These are phyloP conservation scores for Oryza punctata DNA, from an alignment of 176 grass and related monocot species.

Conservation along the genomic window DNA sequence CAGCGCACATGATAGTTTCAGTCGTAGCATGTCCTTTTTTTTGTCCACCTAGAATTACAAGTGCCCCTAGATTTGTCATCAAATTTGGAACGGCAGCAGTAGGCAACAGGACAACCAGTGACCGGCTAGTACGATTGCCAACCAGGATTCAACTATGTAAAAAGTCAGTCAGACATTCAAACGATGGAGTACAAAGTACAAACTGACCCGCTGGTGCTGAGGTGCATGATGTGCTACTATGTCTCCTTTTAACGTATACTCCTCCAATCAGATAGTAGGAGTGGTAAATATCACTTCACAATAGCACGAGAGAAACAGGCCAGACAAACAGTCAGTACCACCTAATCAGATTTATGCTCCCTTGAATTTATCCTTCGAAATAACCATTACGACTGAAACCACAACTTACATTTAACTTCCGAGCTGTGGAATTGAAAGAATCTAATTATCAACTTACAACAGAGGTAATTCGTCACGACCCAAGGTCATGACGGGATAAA, in stretches of 20 bases:
- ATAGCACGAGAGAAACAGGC: background rate
- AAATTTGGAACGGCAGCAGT: background rate
- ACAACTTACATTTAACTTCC: background rate
- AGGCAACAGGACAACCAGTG: background rate
- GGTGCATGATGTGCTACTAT: background rate
- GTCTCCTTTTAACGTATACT: background rate
- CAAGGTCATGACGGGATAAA: too few species aligned
- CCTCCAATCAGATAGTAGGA: too few species aligned
- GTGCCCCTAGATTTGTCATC: background rate
- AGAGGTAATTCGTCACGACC: too few species aligned
- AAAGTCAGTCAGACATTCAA: too few species aligned
- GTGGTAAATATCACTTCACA: too few species aligned
- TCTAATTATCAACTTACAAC: conserved; percentile 1
- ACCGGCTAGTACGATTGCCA: background rate
- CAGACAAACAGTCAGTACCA: background rate
- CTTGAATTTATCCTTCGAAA: background rate
- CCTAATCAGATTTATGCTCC: background rate
- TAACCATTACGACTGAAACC: background rate
- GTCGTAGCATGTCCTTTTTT: background rate
- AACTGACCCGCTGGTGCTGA: background rate
- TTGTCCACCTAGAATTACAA: background rate
- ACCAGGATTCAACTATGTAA: background rate
- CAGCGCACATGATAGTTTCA: too few species aligned
- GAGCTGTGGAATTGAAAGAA: background rate
- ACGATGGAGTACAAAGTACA: background rate